These are phyloP conservation scores for Tolypocladium tropicale DNA, from an alignment of 2,329 filamentous ascomycete species.

Conservation along the genomic window DNA sequence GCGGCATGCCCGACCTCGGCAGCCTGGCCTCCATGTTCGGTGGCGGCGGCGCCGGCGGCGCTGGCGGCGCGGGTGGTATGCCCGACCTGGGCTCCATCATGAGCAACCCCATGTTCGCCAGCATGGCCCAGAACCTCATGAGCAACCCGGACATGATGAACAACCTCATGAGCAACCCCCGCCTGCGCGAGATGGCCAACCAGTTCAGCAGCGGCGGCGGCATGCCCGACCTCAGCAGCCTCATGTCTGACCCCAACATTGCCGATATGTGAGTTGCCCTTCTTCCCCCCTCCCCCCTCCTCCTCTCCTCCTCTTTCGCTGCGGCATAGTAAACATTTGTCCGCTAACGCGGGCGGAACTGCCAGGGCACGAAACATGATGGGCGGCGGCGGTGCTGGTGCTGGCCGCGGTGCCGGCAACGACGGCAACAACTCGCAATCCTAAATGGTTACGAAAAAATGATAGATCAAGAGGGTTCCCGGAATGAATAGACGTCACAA, in stretches of 20 bases:
- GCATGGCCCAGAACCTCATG: slow-evolving; percentile 97
- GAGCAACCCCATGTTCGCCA: slow-evolving; percentile 97
- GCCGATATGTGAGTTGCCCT: slow-evolving; percentile 93
- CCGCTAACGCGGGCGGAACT: background rate
- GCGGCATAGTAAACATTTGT: background rate
- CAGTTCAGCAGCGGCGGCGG: slow-evolving; percentile 68
- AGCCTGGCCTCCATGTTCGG: slow-evolving; percentile 60
- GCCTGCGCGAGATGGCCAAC: slow-evolving; percentile 77
- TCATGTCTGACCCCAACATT: slow-evolving; percentile 90
- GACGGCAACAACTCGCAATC: background rate
- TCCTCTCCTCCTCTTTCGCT: background rate
- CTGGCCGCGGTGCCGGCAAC: slow-evolving; percentile 12
- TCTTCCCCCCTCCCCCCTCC: no score
- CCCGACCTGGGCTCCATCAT: slow-evolving; percentile 80
- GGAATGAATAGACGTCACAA: background rate
- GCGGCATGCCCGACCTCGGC: slow-evolving; percentile 61
- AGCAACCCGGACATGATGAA: slow-evolving; percentile 87
- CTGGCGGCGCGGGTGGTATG: slow-evolving; percentile 65
- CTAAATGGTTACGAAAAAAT: background rate
- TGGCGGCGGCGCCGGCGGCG: slow-evolving; percentile 45
- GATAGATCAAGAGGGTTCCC: background rate
- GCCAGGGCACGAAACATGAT: slow-evolving; percentile 36
- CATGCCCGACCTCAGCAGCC: slow-evolving; percentile 73
- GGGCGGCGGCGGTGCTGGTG: slow-evolving; percentile 22
- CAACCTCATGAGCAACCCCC: slow-evolving; percentile 91